Base-by-base conservation (phyloP, 331 rosid species). In the Saraca asoca region DNA sequence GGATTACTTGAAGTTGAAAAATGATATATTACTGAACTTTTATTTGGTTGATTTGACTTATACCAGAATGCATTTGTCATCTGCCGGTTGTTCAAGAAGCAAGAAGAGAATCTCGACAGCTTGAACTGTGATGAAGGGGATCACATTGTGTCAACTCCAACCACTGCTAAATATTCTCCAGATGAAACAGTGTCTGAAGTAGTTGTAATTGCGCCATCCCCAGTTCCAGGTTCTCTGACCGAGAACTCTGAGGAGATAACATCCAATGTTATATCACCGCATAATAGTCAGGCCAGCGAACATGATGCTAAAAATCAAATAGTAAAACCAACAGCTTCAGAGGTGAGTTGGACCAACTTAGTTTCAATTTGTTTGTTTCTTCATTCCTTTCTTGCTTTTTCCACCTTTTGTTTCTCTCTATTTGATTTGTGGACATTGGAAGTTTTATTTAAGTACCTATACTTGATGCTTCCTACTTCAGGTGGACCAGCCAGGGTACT, bases 31-130 rank as follows among this genome's bases (percentile, higher is more conserved):
- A 34, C 72, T 68, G 39, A 76, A 59, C 16, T 44, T 66, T 49
- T 45, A 2, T 68, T 44, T 24, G 60, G 46, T 79, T 66, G 43
- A 34, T 68, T 71, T 62, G 68, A 31, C 59, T 65, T 72, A 14
- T 37, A 70, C 38, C 95, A 93, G 98, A 90, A 62, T 76, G 51
- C 96, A 4, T 93, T 81, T 80, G 98, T 93, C 45, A 84, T 93
- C 33, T 90, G 95, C 65, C 96, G 98, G 0, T 82, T 93, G 24
- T 93, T 93, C 76, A 93, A 78, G 77, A 93, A 89, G 56, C 81
- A 87, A 0, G 95, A 93, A 14, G 96, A 82, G 63, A 93, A 71
- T 72, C 18, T 90, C 19, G 94, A 87, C 62, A 74, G 9, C 75
- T 79, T 79, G 6, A 78, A 74, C 53, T 49, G 76, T 20, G 89